A percentile compares a stretch with the other conserved stretches of the same genome.
phyloP scores from a whole-genome alignment of 2,329 filamentous ascomycete genomes.

The Penicillium sp. region DNA sequence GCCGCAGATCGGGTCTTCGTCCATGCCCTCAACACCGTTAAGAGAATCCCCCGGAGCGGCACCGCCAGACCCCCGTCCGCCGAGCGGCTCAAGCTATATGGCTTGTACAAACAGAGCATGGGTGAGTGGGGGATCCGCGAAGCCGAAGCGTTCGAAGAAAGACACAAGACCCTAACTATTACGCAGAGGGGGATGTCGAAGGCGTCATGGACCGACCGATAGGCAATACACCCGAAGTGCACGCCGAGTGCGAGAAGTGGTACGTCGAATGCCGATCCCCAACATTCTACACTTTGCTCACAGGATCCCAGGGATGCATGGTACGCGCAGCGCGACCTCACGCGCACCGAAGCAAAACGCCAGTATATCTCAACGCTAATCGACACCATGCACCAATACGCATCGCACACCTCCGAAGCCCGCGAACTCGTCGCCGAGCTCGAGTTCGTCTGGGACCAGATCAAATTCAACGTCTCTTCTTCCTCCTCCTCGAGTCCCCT shows the following conservation, averaged over 20 bases:
- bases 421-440: constrained; percentile 86
- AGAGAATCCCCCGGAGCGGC: constrained; percentile 93
- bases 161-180: constrained; percentile 3
- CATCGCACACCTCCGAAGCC: constrained; percentile 76
- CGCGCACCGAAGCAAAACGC: constrained; percentile 88
- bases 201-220: constrained; percentile 86
- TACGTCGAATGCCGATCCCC: constrained; percentile 30
- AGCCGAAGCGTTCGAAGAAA: constrained; percentile 5
- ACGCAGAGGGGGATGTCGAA: constrained; percentile 83
- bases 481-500: constrained; percentile 51
- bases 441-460: constrained; percentile 99
- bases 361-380: constrained; percentile 92
- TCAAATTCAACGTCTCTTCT: constrained; percentile 77
- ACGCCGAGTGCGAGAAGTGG: constrained; percentile 68
- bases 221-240: constrained; percentile 52
- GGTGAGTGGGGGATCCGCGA: constrained; percentile 42
- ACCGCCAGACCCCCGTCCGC: constrained; percentile 81
- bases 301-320: constrained; percentile 73
- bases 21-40: constrained; percentile 97
- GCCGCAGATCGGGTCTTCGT: constrained; percentile 92
- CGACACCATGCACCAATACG: constrained; percentile 95
- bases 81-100: constrained; percentile 90
- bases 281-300: not conserved
- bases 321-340: constrained; percentile 82
- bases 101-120: constrained; percentile 98